Base-by-base conservation (phyloP, 78 protist genomes). In the Dictyostelium firmibasis region DNA sequence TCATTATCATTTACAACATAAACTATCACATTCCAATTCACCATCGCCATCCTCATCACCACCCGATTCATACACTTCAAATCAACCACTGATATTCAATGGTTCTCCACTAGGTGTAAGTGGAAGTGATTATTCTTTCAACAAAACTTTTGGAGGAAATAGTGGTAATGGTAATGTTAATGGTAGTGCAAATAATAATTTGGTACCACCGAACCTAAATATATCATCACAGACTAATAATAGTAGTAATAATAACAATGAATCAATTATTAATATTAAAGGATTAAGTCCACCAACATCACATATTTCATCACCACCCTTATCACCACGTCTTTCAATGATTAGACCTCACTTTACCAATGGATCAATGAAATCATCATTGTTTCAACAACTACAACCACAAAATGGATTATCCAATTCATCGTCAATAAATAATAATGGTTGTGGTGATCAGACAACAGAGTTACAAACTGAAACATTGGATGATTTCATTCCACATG, bases 281-380 rank as follows among this genome's bases (percentile, higher is more conserved):
- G 81, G 41, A 31, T 75, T 75, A 36, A 77, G 83, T 41, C 64
- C 64, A 18, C 31, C 83, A 76, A 31, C 76, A 69, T 43, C 62
- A 3, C 74, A 50, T 78, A 35, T 35, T 6, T 57, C 83, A 25
- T 89, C 94, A 50, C 94, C 94, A 38, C 94, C 94, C 4, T 27
- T 89, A 14, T 89, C 94, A 67, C 94, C 94, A 44, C 41, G 94
- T 35, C 27, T 89, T 18, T 89, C 94, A 44, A 89, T 89, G 94
- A 89, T 89, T 38, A 89, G 84, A 81, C 94, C 94, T 31, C 86
- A 72, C 33, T 89, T 89, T 85, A 79, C 72, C 1, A 67, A 25
- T 29, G 33, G 75, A 2, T 11, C 20, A 27, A 67, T n/a, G 31
- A 67, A 29, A 16, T n/a, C 44, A 57, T 27, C 38, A 23, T 23